These are phyloP conservation scores for Sanghuangporus sanghuang DNA, from an alignment of 1,284 basidiomycete species.

Conservation along the genomic window DNA sequence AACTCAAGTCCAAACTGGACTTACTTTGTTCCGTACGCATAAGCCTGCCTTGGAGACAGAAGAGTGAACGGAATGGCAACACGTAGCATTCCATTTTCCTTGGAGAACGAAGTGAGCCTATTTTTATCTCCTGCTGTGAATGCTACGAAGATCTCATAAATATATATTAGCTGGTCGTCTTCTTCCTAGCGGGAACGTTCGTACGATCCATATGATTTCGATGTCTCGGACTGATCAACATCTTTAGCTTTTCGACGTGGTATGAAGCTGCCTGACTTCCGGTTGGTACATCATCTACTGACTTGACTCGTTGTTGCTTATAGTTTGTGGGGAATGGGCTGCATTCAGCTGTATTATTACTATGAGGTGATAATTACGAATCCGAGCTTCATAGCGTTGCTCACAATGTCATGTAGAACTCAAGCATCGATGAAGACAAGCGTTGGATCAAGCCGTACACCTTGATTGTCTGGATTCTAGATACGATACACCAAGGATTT, in stretches of 20 bases:
- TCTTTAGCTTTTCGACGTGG: background rate
- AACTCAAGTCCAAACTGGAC: no score
- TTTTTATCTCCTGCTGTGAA: background rate
- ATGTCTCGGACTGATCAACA: background rate
- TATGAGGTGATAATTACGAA: background rate
- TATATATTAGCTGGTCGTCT: background rate
- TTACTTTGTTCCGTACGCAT: background rate
- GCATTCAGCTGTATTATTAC: background rate
- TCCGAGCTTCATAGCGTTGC: background rate
- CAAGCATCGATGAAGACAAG: background rate
- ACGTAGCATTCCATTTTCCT: background rate
- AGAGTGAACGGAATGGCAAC: background rate
- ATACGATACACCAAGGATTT: constrained; percentile 3
- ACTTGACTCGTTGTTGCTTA: background rate
- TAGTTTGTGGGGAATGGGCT: background rate
- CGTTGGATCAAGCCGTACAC: background rate
- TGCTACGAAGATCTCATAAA: background rate
- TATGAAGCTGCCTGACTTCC: background rate
- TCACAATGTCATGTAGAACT: background rate
- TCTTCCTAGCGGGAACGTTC: background rate
- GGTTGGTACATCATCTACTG: background rate
- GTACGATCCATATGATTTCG: background rate
- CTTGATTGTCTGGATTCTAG: background rate
- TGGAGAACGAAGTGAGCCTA: background rate
- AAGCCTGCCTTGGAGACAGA: background rate